Conservation (phyloP, 2,329 filamentous ascomycete genomes). For the Aspergillaceae sp. region DNA sequence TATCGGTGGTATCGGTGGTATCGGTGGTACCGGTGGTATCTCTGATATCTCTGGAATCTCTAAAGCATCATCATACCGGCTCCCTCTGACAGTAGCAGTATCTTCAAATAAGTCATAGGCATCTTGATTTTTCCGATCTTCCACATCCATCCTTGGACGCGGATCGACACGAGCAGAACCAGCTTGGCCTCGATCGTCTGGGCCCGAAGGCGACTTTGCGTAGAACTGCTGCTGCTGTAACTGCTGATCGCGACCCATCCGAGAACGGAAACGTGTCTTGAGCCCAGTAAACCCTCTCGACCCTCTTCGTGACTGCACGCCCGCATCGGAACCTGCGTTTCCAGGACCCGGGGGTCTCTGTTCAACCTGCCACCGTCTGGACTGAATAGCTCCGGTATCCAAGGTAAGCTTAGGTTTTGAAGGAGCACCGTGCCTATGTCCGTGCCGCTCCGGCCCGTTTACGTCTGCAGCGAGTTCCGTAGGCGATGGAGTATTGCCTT, state of each 20-base stretch:
- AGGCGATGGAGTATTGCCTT: neutral
- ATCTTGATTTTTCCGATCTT: neutral
- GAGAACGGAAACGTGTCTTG: conserved; percentile 10
- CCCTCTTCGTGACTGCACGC: conserved; percentile 3
- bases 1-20: too few relatives aligned
- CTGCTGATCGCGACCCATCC: conserved; percentile 3
- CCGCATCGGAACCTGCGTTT: too few relatives aligned
- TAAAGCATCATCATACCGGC: too few relatives aligned
- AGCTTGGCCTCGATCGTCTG: too few relatives aligned
- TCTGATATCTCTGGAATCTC: too few relatives aligned
- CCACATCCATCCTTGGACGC: neutral
- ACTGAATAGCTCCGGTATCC: neutral
- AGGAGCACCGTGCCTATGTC: neutral
- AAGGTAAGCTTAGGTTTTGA: neutral
- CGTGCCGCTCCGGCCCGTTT: neutral
- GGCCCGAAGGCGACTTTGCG: too few relatives aligned
- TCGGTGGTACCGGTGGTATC: too few relatives aligned
- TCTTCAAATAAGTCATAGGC: neutral
- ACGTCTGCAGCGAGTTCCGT: neutral
- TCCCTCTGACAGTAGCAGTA: neutral
- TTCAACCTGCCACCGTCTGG: neutral
- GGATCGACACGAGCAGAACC: too few relatives aligned
- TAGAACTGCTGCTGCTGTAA: too few relatives aligned
- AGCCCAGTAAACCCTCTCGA: conserved; percentile 10
- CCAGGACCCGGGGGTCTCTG: too few relatives aligned